phyloP scores from a whole-genome alignment of 176 grass and related monocot genomes.

The Alloteropsis semialata region DNA sequence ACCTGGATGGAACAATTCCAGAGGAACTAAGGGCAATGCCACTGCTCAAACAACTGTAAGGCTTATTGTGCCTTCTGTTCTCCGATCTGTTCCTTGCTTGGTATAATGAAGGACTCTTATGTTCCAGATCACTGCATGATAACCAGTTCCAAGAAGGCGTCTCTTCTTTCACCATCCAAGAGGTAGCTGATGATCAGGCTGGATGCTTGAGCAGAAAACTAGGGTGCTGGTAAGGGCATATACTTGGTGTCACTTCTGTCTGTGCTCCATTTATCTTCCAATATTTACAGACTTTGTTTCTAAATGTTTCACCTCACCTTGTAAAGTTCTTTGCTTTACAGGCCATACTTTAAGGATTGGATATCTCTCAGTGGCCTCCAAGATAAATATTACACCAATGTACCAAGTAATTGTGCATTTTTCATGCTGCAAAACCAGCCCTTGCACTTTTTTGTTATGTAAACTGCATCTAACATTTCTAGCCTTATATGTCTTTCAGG shows the following conservation, averaged over 20 bases:
- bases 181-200: conserved; percentile 18
- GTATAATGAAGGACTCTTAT: conserved; percentile 16
- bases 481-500: conserved; percentile 31
- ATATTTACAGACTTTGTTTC: conserved; percentile 12
- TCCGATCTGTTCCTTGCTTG: conserved; percentile 6
- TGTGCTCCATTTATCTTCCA: background rate
- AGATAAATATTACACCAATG: conserved; percentile 34
- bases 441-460: background rate
- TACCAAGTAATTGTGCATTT: conserved; percentile 46
- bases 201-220: conserved; percentile 58
- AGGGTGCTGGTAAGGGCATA: conserved; percentile 49
- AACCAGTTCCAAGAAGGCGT: conserved; percentile 45
- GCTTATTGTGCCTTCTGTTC: background rate
- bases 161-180: conserved; percentile 14
- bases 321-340: conserved; percentile 28
- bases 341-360: conserved; percentile 30
- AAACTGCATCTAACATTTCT: background rate
- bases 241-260: background rate
- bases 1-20: conserved; percentile 66
- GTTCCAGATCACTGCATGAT: conserved; percentile 50
- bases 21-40: conserved; percentile 62
- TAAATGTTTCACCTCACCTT: conserved; percentile 22
- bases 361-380: conserved; percentile 20
- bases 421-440: conserved; percentile 22
- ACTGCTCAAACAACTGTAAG: conserved; percentile 74